Evolutionary conservation across 1,284 basidiomycete genomes (phyloP), one percentile per base, ranked within the genome.

Genomic region (Cutaneotrichosporon dermatis): DNA sequence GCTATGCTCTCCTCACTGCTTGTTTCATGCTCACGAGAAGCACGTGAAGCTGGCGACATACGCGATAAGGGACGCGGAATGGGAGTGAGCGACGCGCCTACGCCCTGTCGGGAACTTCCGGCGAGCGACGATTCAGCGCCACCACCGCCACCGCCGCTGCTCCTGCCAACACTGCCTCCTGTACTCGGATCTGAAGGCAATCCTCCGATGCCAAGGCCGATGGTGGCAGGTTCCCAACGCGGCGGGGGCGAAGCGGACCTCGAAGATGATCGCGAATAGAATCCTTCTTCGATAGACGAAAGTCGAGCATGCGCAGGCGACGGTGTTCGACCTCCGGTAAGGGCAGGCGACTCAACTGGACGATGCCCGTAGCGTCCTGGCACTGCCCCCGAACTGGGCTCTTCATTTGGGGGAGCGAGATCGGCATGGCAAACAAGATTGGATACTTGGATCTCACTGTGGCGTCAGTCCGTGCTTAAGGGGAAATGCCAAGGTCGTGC

Each of bases 371-470:
- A 4, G 12, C 15, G 44, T 25, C 44, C 44, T 11, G 44, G 5
- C 25, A 16, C 16, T 9, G 2, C 16, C 2, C 8, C 5, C 9
- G 9, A 25, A 33, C 16, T 11, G 4, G 25, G 25, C 16, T 8
- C 16, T 25, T 16, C 33, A 12, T 49, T 49, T 11, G 46, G 46
- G 10, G 33, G 10, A 5, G 33, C 34, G 4, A 72, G 48, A 11
- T 68, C 66, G 2, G 65, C 69, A 5, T 64, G 61, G 54, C 71
- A 72, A 1, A 72, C 59, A 0, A 72, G 60, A 16, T 61, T 50
- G 4, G 65, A 58, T 3, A 69, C 58, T 11, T 73, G 68, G 16
- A 70, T 57, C 4, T 57, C 57, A 4, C 69, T 73, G 49, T 40
- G 9, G 4, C 12, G 15, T 59, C 13, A 59, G 46, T 40, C 39